These are phyloP conservation scores for Ramaria rubella DNA, from an alignment of 768 basidiomycete genomes.

Conservation along the genomic window DNA sequence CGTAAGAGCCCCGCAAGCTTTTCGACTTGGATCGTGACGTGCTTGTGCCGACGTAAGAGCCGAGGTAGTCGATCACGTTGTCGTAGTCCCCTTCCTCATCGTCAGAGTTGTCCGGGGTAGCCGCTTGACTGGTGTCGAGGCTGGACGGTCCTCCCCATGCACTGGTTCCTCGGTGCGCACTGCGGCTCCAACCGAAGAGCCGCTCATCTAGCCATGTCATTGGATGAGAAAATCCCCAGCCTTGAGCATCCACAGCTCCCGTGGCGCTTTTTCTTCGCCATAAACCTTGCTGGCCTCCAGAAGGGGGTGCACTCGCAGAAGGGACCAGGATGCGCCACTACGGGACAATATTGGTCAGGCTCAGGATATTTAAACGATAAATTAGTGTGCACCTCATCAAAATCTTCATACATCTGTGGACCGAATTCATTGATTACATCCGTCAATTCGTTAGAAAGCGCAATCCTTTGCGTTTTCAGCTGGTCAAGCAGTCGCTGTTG, in stretches of 20 bases:
- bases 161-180: constrained; percentile 71
- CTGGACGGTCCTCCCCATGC: constrained; percentile 59
- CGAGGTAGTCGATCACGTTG: constrained; percentile 68
- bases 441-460: constrained; percentile 78
- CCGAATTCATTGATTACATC: constrained; percentile 84
- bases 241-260: constrained; percentile 81
- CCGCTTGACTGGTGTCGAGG: constrained; percentile 38
- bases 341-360: constrained; percentile 3
- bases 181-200: constrained; percentile 86
- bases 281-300: constrained; percentile 63
- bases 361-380: constrained; percentile 5
- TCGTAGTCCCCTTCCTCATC: constrained; percentile 91
- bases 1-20: constrained; percentile 68
- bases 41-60: constrained; percentile 39
- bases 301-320: constrained; percentile 79
- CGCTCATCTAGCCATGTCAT: constrained; percentile 96
- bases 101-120: constrained; percentile 72
- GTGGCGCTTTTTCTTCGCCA: constrained; percentile 77
- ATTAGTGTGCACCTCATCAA: constrained; percentile 54
- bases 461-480: constrained; percentile 64
- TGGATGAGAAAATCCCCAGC: constrained; percentile 78
- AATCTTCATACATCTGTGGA: constrained; percentile 80
- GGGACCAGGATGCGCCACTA: constrained; percentile 78
- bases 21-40: constrained; percentile 35
- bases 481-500: constrained; percentile 76